Conservation (phyloP, 148 eudicot genomes). For the Chenopodium berlandieri region DNA sequence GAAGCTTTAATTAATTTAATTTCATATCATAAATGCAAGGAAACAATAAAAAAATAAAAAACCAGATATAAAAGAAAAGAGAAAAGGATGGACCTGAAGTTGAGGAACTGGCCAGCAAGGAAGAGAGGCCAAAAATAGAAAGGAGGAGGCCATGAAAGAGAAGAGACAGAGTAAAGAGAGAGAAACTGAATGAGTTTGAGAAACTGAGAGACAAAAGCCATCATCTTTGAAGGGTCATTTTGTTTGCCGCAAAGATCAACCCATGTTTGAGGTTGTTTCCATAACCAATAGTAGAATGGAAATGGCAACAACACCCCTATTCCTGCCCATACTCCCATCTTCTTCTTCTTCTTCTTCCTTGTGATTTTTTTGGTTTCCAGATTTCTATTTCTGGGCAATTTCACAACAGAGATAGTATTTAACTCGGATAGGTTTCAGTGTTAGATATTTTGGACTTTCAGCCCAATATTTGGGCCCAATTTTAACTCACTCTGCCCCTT, state of each 20-base stretch:
- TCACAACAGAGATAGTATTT: no score
- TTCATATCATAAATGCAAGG: no score
- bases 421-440: no score
- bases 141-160: conserved; percentile 85
- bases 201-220: conserved; percentile 73
- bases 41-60: no score
- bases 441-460: not conserved
- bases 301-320: conserved; percentile 72
- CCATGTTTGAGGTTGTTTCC: conserved; percentile 84
- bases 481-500: no score
- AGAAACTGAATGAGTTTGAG: conserved; percentile 76
- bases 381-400: no score
- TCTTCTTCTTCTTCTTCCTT: not conserved
- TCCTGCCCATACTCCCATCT: conserved; percentile 64
- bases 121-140: conserved; percentile 91
- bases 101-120: conserved; percentile 86
- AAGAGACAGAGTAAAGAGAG: conserved; percentile 67
- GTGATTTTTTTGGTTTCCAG: not conserved
- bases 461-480: not conserved
- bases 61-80: not conserved
- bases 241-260: conserved; percentile 62
- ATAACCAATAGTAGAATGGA: conserved; percentile 76
- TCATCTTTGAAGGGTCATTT: conserved; percentile 66
- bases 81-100: conserved; percentile 54
- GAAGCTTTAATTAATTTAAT: no score